These are phyloP conservation scores for Phytophthora multivora DNA, from an alignment of 352 stramenopile genomes.

Conservation along the genomic window DNA sequence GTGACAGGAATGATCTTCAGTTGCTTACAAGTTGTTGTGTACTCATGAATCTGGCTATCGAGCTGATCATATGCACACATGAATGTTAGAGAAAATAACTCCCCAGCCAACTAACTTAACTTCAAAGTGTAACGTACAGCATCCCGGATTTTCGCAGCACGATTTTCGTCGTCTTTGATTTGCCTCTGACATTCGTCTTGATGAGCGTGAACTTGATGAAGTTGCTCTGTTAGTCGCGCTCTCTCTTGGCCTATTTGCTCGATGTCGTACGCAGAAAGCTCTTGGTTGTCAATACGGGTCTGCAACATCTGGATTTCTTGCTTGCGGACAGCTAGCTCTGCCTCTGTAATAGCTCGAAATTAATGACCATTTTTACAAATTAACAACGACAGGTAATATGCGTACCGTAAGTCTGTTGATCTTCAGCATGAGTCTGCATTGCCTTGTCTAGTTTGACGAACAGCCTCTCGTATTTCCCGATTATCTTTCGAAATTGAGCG, in stretches of 20 bases:
- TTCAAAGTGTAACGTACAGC: slow-evolving; percentile 37
- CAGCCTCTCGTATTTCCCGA: slow-evolving; percentile 83
- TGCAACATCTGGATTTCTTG: slow-evolving; percentile 69
- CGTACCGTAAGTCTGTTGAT: slow-evolving; percentile 80
- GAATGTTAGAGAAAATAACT: background rate
- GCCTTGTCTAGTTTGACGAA: slow-evolving; percentile 84
- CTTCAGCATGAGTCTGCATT: slow-evolving; percentile 83
- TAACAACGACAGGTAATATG: background rate
- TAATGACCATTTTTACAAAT: background rate
- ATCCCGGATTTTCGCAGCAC: slow-evolving; percentile 69
- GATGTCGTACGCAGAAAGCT: slow-evolving; percentile 79
- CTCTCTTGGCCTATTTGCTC: slow-evolving; percentile 76
- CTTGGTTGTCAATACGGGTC: slow-evolving; percentile 76
- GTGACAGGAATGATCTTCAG: slow-evolving; percentile 89
- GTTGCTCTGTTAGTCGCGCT: slow-evolving; percentile 72
- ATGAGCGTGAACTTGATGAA: slow-evolving; percentile 62
- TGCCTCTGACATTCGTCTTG: slow-evolving; percentile 63
- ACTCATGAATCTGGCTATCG: slow-evolving; percentile 71
- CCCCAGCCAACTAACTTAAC: background rate
- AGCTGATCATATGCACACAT: slow-evolving; percentile 40
- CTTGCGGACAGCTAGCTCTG: slow-evolving; percentile 46
- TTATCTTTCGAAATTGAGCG: slow-evolving; percentile 92
- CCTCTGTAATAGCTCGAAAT: slow-evolving; percentile 43
- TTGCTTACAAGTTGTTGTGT: slow-evolving; percentile 74
- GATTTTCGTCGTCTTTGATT: slow-evolving; percentile 73